Conservation (phyloP, 164 flowering plant genomes). For the Vitis rotundifolia region DNA sequence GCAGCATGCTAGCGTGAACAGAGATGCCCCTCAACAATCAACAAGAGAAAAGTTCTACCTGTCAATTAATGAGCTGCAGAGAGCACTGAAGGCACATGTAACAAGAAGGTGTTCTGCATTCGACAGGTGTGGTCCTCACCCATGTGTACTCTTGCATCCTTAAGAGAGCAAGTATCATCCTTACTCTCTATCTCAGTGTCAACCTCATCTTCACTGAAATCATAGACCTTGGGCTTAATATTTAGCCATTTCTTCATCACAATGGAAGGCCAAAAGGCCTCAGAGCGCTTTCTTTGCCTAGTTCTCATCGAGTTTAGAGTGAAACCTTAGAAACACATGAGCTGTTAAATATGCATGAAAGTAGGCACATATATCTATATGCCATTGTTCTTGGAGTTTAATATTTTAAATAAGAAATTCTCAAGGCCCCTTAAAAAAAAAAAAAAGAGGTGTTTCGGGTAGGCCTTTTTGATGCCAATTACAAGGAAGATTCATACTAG, state of each 20-base stretch:
- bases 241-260: constrained; percentile 98
- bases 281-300: constrained; percentile 55
- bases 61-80: constrained; percentile 39
- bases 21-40: constrained; percentile 1
- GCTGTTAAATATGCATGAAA: constrained; percentile 8
- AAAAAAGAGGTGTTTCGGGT: constrained; percentile 10
- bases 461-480: constrained; percentile 20
- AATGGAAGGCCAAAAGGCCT: constrained; percentile 93
- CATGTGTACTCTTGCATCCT: constrained; percentile 40
- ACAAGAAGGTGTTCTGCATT: constrained; percentile 36
- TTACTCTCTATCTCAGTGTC: constrained; percentile 91
- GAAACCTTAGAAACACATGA: not conserved
- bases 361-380: not conserved
- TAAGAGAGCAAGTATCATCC: constrained; percentile 69
- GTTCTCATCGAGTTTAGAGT: constrained; percentile 45
- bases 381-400: constrained; percentile 9
- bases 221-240: constrained; percentile 78
- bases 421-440: constrained; percentile 8
- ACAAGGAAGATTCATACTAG: constrained; percentile 22
- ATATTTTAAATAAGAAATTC: constrained; percentile 8
- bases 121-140: constrained; percentile 33
- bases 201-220: constrained; percentile 91
- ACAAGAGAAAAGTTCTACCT: too few relatives aligned
- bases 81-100: constrained; percentile 20
- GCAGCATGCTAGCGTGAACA: too few relatives aligned